A percentile compares a stretch with the other conserved stretches of the same genome.
Conservation (phyloP, 345 rosid genomes). For the Orychophragmus violaceus region DNA sequence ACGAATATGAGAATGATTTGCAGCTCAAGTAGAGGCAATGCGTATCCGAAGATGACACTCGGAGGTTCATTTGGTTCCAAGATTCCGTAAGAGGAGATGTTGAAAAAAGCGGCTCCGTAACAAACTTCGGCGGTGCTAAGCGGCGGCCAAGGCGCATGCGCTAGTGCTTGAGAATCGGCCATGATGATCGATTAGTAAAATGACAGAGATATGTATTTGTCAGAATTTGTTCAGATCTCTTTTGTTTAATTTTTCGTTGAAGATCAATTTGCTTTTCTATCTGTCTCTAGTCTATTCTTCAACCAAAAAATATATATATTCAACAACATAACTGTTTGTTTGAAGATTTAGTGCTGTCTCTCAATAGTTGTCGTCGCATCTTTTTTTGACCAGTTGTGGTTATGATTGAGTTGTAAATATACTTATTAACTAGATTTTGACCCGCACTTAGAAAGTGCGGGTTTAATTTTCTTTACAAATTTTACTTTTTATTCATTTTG, state of each 20-base stretch:
- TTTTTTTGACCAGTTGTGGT: slow-evolving; percentile 5
- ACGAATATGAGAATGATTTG: slow-evolving; percentile 19
- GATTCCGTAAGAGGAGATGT: slow-evolving; percentile 24
- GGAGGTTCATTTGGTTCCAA: neutral
- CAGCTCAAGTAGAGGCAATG: slow-evolving; percentile 32
- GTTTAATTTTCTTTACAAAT: no score
- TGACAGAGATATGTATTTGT: neutral
- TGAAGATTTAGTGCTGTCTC: neutral
- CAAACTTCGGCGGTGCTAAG: neutral
- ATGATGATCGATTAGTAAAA: neutral
- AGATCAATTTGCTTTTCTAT: neutral
- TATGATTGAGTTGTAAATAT: neutral
- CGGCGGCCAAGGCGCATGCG: neutral
- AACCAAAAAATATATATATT: neutral
- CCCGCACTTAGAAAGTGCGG: no score
- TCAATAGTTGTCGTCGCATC: neutral
- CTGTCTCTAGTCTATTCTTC: neutral
- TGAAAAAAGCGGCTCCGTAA: slow-evolving; percentile 8
- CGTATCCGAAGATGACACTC: slow-evolving; percentile 14
- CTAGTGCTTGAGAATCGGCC: neutral
- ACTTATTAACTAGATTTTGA: no score
- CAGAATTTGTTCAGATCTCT: neutral
- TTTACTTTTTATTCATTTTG: no score
- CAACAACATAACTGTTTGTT: slow-evolving; percentile 1
- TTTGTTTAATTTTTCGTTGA: neutral